phyloP scores from a whole-genome alignment of 306 rosid genomes.

The Vicia sativa region DNA sequence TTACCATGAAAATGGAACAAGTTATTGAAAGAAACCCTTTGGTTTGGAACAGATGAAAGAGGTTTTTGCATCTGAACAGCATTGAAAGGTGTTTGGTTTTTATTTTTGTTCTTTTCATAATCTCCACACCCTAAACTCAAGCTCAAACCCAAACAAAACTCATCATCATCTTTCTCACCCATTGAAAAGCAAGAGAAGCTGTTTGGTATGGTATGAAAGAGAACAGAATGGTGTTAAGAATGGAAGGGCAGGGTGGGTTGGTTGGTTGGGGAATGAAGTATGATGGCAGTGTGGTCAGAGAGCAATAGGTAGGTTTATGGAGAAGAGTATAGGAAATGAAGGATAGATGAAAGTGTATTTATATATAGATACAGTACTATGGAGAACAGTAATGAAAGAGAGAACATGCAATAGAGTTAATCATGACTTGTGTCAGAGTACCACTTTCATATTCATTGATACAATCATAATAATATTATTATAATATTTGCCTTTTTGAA shows the following conservation, averaged over 20 bases:
- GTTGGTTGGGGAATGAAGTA: conserved; percentile 14
- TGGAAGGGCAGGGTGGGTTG: conserved; percentile 15
- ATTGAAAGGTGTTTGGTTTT: conserved; percentile 24
- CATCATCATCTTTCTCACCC: conserved; percentile 61
- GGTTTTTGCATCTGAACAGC: conserved; percentile 46
- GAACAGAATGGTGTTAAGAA: conserved; percentile 28
- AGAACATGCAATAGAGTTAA: conserved; percentile 55
- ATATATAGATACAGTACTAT: conserved; percentile 36
- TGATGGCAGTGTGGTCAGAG: conserved; percentile 39
- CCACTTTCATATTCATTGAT: conserved; percentile 46
- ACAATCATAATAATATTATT: conserved; percentile 50
- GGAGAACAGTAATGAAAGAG: conserved; percentile 26
- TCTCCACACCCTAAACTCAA: conserved; percentile 59
- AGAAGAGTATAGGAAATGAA: conserved; percentile 48
- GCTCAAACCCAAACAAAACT: conserved; percentile 54
- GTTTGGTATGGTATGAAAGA: background rate
- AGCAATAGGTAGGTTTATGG: conserved; percentile 46
- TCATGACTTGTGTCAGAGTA: conserved; percentile 67
- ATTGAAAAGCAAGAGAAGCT: conserved; percentile 44
- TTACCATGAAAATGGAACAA: conserved; percentile 65
- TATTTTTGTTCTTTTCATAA: background rate
- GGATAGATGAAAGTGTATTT: conserved; percentile 49
- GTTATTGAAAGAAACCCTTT: conserved; percentile 48
- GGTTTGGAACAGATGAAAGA: conserved; percentile 53
- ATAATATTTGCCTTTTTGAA: conserved; percentile 8